phyloP scores from a whole-genome alignment of 768 basidiomycete species.

The Erythrobasidium yunnanense region DNA sequence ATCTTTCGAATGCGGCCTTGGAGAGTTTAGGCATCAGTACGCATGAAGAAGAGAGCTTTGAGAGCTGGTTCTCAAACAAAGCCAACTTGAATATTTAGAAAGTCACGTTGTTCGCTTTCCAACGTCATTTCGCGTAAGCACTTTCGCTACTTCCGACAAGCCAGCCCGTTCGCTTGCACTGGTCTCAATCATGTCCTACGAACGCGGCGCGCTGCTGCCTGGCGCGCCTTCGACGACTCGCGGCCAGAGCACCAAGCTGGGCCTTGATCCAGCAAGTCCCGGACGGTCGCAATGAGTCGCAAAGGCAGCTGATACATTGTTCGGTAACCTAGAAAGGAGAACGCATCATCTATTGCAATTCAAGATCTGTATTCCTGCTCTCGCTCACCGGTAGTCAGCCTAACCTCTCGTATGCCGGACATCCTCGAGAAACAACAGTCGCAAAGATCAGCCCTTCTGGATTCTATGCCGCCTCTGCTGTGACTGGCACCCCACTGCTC shows the following conservation, averaged over 20 bases:
- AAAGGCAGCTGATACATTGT: neutral
- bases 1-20: conserved; percentile 9
- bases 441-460: conserved; percentile 87
- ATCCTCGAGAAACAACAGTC: conserved; percentile 62
- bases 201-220: conserved; percentile 18
- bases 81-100: neutral
- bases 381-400: conserved; percentile 50
- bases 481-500: too few relatives aligned
- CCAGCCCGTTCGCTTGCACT: too few relatives aligned
- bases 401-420: conserved; percentile 7
- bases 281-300: conserved; percentile 20
- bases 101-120: too few relatives aligned
- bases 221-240: conserved; percentile 38
- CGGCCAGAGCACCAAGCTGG: conserved; percentile 61
- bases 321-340: conserved; percentile 3
- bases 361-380: conserved; percentile 49
- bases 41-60: conserved; percentile 2
- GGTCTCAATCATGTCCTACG: conserved; percentile 14
- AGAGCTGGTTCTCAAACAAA: conserved; percentile 5
- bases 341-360: conserved; percentile 28
- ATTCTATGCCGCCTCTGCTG: conserved; percentile 86
- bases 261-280: conserved; percentile 43
- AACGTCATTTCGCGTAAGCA: too few relatives aligned
- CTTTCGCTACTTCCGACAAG: too few relatives aligned
- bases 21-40: conserved; percentile 14